Evolutionary conservation across 768 basidiomycete species (phyloP), one percentile per base, ranked within the genome.

Genomic region (Hortiboletus campestris): DNA sequence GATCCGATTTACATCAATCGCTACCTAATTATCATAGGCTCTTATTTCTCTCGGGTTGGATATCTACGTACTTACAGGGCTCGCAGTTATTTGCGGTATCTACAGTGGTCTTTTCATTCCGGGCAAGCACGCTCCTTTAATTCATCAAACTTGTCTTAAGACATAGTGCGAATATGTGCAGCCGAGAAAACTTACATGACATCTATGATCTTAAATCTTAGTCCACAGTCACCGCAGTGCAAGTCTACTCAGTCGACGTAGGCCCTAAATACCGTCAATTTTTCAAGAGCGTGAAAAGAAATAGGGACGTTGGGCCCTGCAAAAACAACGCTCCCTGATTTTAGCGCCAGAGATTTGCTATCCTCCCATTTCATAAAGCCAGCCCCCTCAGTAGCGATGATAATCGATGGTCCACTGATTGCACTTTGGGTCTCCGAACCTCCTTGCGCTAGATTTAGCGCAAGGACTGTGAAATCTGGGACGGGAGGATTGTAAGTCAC

Each of bases 401-500:
- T 76, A 39, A 99, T 79, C 65, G 92, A 95, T 8, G 97, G 97
- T 0, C 96, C 97, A 0, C 82, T 80, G 11, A 98, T 69, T 9
- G 78, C 72, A 12, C 73, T 74, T 61, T 95, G 91, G 19, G 57
- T 68, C 67, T 88, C 86, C 19, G 65, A 67, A 56, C 71, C 73
- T 8, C 76, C 78, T 0, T 67, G 61, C 0, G 63, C 59, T 9
- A 97, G 67, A 38, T 75, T 75, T 8, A 85, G 75, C 31, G 81
- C 80, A 16, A 95, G 76, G 17, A 99, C 94, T 4, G 89, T 86
- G 73, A 99, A 98, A 70, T 98, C 97, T 34, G 86, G 85, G 62
- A 95, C 88, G 0, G 97, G 94, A 7, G 97, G 96, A 65, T 97
- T 83, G 73, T 97, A 98, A 19, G 92, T 74, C 20, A 76, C 74